Evolutionary conservation across 768 basidiomycete genomes (phyloP).

Genomic region (Xerocomellus amylosporus): DNA sequence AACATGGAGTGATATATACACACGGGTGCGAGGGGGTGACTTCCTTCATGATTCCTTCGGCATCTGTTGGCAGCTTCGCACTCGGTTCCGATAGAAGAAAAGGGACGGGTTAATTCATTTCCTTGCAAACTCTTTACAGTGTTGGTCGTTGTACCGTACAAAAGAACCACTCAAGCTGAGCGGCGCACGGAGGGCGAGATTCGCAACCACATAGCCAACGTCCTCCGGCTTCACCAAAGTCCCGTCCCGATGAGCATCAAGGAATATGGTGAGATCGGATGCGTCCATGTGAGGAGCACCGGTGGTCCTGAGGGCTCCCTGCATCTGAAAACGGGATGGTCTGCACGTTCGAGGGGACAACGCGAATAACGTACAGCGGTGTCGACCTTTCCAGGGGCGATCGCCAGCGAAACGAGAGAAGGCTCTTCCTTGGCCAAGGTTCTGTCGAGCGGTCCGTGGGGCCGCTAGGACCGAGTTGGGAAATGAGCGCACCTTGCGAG

Average conservation of each 20-base stretch:
- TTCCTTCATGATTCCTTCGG: constrained; percentile 17
- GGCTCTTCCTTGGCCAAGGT: constrained; percentile 85
- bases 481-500: constrained; percentile 56
- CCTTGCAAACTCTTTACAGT: constrained; percentile 55
- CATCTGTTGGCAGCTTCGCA: constrained; percentile 11
- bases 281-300: constrained; percentile 54
- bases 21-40: background rate
- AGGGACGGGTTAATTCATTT: constrained; percentile 14
- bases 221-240: constrained; percentile 73
- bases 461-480: background rate
- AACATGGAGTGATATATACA: background rate
- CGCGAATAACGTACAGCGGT: constrained; percentile 54
- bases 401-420: constrained; percentile 65
- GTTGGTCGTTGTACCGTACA: constrained; percentile 74
- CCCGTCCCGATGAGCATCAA: constrained; percentile 57
- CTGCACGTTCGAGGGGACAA: background rate
- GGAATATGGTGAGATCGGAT: constrained; percentile 55
- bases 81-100: constrained; percentile 15
- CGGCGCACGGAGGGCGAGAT: constrained; percentile 64
- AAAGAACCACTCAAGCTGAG: constrained; percentile 70
- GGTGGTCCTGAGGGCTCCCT: constrained; percentile 49
- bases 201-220: constrained; percentile 76
- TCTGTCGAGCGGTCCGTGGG: constrained; percentile 38
- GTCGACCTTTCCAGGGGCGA: constrained; percentile 88
- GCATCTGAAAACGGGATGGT: constrained; percentile 56